A percentile compares a stretch with the other conserved stretches of the same genome.
These are phyloP conservation scores for Naganishia liquefaciens DNA, from an alignment of 1,284 basidiomycete species.

Conservation along the genomic window DNA sequence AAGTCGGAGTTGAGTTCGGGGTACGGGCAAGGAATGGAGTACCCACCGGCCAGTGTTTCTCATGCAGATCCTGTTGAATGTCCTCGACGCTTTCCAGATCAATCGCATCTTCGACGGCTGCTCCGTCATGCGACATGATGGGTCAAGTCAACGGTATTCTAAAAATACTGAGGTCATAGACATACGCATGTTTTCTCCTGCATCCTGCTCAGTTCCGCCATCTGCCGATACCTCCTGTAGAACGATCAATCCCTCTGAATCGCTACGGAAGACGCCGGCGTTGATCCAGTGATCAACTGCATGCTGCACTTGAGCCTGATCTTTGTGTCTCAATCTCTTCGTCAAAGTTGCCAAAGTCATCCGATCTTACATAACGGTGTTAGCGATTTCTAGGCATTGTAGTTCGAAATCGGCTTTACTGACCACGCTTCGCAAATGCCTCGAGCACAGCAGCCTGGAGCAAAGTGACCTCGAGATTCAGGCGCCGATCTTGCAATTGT, in stretches of 20 bases:
- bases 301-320: conserved; percentile 65
- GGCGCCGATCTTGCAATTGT: conserved; percentile 72
- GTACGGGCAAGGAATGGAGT: too few species aligned
- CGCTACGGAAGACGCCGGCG: conserved; percentile 73
- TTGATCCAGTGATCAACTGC: conserved; percentile 81
- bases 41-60: conserved; percentile 30
- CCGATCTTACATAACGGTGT: conserved; percentile 56
- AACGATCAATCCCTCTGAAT: conserved; percentile 44
- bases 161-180: neutral
- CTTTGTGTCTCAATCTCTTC: conserved; percentile 64
- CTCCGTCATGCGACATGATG: neutral
- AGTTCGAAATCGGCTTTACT: conserved; percentile 8
- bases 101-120: conserved; percentile 27
- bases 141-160: neutral
- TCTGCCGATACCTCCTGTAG: conserved; percentile 64
- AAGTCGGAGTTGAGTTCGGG: neutral
- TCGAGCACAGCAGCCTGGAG: conserved; percentile 87
- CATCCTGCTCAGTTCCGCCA: neutral
- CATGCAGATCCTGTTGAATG: conserved; percentile 79
- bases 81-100: conserved; percentile 58
- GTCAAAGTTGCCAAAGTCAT: conserved; percentile 71
- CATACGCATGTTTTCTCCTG: neutral
- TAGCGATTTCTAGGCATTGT: neutral
- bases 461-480: conserved; percentile 76
- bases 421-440: conserved; percentile 72